A percentile compares a stretch with the other conserved stretches of the same genome.
Evolutionary conservation across 345 rosid genomes (phyloP).

Genomic region (Eucalyptus marginata): DNA sequence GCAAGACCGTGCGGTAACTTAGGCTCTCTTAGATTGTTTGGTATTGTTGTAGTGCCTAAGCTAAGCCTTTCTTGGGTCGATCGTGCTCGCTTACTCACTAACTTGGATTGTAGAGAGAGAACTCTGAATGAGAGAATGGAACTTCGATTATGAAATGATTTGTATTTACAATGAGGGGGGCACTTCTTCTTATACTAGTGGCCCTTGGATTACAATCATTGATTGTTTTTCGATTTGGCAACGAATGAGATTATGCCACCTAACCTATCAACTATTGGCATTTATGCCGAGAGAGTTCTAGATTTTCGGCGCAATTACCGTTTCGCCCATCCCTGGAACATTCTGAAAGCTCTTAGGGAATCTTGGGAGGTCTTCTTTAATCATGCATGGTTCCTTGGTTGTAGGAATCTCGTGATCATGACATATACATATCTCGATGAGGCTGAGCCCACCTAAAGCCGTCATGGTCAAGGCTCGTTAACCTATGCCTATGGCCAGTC

Average conservation of each 20-base stretch:
- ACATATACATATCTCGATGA: background rate
- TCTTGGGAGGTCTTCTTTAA: no score
- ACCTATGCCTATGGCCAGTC: fast-evolving
- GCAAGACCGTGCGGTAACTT: fast-evolving
- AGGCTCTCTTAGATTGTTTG: no score
- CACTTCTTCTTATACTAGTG: no score
- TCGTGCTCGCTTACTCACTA: no score
- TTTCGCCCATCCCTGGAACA: fast-evolving
- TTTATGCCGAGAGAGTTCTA: no score
- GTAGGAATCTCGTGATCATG: fast-evolving
- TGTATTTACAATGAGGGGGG: no score
- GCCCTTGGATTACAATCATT: fast-evolving
- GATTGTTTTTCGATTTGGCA: fast-evolving
- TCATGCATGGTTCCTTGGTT: no score
- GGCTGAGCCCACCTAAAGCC: fast-evolving
- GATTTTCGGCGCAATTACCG: fast-evolving
- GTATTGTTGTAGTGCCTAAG: fast-evolving
- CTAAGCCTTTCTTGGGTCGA: no score
- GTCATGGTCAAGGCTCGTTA: background rate
- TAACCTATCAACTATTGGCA: no score
- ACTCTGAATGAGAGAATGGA: no score
- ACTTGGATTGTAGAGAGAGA: no score
- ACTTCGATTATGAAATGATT: no score
- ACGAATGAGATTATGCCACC: fast-evolving
- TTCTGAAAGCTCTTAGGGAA: fast-evolving